Conservation (phyloP, 371 early-diverging fungal genomes). For the Lichtheimia corymbifera region DNA sequence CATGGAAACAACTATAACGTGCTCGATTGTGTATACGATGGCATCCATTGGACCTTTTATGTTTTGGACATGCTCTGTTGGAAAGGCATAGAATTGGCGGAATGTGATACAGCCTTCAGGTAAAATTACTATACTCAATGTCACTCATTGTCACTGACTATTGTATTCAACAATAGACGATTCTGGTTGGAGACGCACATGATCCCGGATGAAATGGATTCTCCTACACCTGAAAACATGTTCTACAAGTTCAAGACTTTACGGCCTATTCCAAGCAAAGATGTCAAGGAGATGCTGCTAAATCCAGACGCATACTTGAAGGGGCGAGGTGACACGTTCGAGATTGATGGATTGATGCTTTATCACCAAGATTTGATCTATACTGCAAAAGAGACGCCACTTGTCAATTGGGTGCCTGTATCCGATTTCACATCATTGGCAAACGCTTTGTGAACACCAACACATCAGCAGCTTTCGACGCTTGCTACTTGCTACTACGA, state of each 20-base stretch:
- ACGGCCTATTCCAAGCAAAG: slow-evolving; percentile 28
- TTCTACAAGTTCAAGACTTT: slow-evolving; percentile 38
- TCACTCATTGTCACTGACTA: not conserved
- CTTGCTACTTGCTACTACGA: not conserved
- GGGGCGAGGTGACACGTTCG: slow-evolving; percentile 28
- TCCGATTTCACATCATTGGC: slow-evolving; percentile 22
- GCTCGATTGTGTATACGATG: slow-evolving; percentile 64
- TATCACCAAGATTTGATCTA: slow-evolving; percentile 61
- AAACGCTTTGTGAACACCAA: slow-evolving; percentile 6
- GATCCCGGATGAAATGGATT: slow-evolving; percentile 45
- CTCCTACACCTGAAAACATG: slow-evolving; percentile 27
- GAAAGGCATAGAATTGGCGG: slow-evolving; percentile 62
- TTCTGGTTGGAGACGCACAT: slow-evolving; percentile 64
- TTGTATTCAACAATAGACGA: slow-evolving; percentile 25
- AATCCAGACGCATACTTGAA: slow-evolving; percentile 30
- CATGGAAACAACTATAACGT: slow-evolving; percentile 49
- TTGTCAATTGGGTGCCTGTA: slow-evolving; percentile 60
- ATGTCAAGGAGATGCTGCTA: slow-evolving; percentile 12
- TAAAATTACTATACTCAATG: not conserved
- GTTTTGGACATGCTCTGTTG: slow-evolving; percentile 68
- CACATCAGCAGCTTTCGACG: not conserved
- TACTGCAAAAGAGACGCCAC: slow-evolving; percentile 55
- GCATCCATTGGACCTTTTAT: slow-evolving; percentile 57
- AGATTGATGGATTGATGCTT: slow-evolving; percentile 58
- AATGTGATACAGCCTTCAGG: slow-evolving; percentile 67